These are phyloP conservation scores for Phytopythium cucurbitacearum DNA, from an alignment of 352 stramenopile genomes.

Conservation along the genomic window DNA sequence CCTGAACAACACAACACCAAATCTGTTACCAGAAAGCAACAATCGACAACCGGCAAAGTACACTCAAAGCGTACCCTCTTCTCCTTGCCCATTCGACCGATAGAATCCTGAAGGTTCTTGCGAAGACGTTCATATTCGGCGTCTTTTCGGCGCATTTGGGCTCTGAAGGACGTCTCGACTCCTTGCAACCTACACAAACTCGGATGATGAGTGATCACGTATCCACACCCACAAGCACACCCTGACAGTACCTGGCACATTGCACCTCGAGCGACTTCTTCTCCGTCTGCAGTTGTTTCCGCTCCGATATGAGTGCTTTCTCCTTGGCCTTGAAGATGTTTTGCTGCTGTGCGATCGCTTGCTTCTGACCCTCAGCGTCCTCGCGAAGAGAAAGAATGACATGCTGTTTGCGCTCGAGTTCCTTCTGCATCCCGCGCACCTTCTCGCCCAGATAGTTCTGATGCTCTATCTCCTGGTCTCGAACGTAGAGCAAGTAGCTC, in stretches of 20 bases:
- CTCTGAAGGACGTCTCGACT: conserved; percentile 70
- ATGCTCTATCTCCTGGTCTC: conserved; percentile 44
- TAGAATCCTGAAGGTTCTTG: conserved; percentile 62
- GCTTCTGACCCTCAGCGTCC: conserved; percentile 44
- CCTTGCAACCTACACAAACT: conserved; percentile 42
- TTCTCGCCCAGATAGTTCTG: conserved; percentile 49
- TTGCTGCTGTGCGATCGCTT: conserved; percentile 50
- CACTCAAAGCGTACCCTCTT: conserved; percentile 29
- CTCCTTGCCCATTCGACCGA: conserved; percentile 46
- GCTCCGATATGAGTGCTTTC: conserved; percentile 38
- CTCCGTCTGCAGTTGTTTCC: conserved; percentile 46
- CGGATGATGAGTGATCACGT: conserved; percentile 2
- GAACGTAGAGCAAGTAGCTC: conserved; percentile 58
- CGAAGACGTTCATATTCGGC: conserved; percentile 68
- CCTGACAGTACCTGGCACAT: conserved; percentile 34
- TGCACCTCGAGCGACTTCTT: conserved; percentile 69
- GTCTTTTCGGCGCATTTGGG: conserved; percentile 70
- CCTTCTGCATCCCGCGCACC: conserved; percentile 35
- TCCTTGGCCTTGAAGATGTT: conserved; percentile 67
- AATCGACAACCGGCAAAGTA: conserved; percentile 1
- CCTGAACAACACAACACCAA: conserved; percentile 14
- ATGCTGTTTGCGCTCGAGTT: conserved; percentile 47
- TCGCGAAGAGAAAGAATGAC: conserved; percentile 33
- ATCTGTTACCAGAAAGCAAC: conserved; percentile 1
- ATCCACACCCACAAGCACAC: neutral